A percentile compares a stretch with the other conserved stretches of the same genome.
phyloP scores from a whole-genome alignment of 2,329 filamentous ascomycete genomes.

The Fusarium floridanum region DNA sequence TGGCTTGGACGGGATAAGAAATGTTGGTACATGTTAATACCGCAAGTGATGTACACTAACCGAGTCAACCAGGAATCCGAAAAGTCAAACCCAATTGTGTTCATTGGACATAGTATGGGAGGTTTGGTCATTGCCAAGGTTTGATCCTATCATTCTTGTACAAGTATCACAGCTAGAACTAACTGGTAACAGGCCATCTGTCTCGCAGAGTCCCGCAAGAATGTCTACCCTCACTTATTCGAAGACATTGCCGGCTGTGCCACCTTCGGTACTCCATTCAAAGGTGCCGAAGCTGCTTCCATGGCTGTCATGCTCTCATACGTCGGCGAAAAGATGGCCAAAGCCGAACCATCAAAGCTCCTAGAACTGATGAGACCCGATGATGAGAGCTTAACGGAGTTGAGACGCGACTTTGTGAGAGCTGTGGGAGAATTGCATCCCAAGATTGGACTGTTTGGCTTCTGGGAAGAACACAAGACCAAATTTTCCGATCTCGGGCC shows the following conservation, averaged over 20 bases:
- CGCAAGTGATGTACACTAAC: not conserved
- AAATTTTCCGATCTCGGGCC: constrained; percentile 52
- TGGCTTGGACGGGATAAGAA: constrained; percentile 51
- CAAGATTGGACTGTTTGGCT: constrained; percentile 54
- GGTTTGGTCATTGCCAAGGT: constrained; percentile 59
- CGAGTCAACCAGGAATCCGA: not conserved
- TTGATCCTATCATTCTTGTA: not conserved
- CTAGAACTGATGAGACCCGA: constrained; percentile 57
- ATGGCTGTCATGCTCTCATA: constrained; percentile 54
- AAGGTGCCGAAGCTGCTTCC: constrained; percentile 53
- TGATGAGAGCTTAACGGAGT: constrained; percentile 53
- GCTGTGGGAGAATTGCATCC: constrained; percentile 51
- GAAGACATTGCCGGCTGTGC: constrained; percentile 55
- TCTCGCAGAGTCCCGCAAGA: constrained; percentile 51
- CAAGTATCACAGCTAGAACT: not conserved
- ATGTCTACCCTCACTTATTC: constrained; percentile 55
- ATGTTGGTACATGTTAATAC: constrained; percentile 41
- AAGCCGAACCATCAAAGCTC: constrained; percentile 52
- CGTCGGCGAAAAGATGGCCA: constrained; percentile 50
- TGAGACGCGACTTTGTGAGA: constrained; percentile 56
- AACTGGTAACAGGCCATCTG: constrained; percentile 33
- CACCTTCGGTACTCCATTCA: constrained; percentile 59
- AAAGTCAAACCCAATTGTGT: constrained; percentile 53
- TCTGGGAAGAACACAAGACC: constrained; percentile 57
- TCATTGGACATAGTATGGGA: constrained; percentile 60